Percentiles rank a stretch among this genome's conserved stretches.
Conservation (phyloP, 129 eudicot genomes). For the Artemisia annua region DNA sequence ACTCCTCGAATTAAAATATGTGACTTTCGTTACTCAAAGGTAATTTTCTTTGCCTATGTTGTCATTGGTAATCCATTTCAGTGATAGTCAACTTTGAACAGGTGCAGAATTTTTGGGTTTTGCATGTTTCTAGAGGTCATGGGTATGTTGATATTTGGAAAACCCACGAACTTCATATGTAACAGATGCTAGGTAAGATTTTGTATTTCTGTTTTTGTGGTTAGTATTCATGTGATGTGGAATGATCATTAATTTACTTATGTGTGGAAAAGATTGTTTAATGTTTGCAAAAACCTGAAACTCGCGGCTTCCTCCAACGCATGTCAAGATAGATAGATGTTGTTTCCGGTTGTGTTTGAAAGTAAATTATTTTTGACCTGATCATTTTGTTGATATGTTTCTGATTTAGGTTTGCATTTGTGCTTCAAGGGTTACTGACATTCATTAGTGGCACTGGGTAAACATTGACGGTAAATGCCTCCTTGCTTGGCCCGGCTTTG, state of each 20-base stretch:
- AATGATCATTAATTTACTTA: neutral
- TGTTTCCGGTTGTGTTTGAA: neutral
- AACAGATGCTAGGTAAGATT: conserved; percentile 71
- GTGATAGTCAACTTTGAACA: too few species aligned
- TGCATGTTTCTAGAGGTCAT: too few species aligned
- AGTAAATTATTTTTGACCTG: conserved; percentile 1
- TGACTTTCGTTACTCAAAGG: too few species aligned
- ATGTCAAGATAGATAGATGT: conserved; percentile 65
- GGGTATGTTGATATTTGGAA: too few species aligned
- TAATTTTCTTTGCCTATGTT: too few species aligned
- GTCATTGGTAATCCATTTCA: too few species aligned
- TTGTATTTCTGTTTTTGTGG: neutral
- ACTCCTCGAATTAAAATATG: too few species aligned
- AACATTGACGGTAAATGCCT: conserved; percentile 50
- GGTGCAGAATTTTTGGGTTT: too few species aligned
- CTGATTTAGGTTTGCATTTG: conserved; percentile 71
- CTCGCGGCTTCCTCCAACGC: conserved; percentile 60
- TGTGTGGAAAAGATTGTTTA: conserved; percentile 12
- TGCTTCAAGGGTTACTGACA: conserved; percentile 65
- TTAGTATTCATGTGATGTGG: neutral
- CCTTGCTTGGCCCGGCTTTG: too few species aligned
- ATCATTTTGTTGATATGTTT: conserved; percentile 16
- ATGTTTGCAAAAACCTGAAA: conserved; percentile 62
- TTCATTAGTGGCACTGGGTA: conserved; percentile 48
- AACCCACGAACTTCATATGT: too few species aligned